phyloP scores from a whole-genome alignment of 176 grass and related monocot species.

The Puya raimondii region DNA sequence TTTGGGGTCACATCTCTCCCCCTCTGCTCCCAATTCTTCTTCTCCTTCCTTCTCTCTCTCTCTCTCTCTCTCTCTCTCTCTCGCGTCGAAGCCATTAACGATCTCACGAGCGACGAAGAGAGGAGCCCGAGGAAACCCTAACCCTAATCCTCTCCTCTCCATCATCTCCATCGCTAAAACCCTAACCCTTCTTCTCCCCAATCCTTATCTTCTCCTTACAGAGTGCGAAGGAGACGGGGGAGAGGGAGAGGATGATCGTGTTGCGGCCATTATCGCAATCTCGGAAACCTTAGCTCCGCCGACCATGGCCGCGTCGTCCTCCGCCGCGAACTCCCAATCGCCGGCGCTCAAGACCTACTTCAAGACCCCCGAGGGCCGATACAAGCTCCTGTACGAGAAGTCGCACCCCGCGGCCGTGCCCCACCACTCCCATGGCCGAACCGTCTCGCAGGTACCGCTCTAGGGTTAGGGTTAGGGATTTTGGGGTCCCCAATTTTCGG shows the following conservation, averaged over 20 bases:
- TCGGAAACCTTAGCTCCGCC: constrained; percentile 7
- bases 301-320: constrained; percentile 44
- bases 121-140: background rate
- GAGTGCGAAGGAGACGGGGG: background rate
- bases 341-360: constrained; percentile 80
- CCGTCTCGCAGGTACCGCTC: constrained; percentile 68
- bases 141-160: background rate
- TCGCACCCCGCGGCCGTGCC: constrained; percentile 52
- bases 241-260: background rate
- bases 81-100: background rate
- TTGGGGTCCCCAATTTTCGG: background rate
- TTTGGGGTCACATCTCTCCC: too few relatives aligned
- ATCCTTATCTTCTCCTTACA: background rate
- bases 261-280: background rate
- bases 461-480: background rate
- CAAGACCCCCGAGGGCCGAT: constrained; percentile 92
- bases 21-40: too few relatives aligned
- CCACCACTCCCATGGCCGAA: constrained; percentile 70
- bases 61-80: background rate
- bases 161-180: background rate
- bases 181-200: background rate
- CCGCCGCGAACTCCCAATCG: constrained; percentile 19
- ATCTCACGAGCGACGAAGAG: background rate
- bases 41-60: too few relatives aligned
- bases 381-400: constrained; percentile 95